phyloP scores from a whole-genome alignment of 2,329 filamentous ascomycete genomes.

The Exophiala phaeomuriformis region DNA sequence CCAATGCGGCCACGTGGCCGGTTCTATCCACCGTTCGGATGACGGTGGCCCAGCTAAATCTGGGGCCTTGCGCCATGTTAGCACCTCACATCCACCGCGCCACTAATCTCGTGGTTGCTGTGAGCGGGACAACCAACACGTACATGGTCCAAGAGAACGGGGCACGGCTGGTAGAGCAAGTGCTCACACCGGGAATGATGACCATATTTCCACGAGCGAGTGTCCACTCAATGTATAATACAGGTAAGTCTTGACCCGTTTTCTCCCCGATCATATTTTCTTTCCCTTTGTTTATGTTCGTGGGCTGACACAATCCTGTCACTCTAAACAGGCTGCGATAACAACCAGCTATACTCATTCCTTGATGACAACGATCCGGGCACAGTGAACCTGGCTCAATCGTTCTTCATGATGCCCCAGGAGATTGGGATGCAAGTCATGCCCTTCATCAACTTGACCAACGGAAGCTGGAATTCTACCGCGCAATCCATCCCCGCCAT shows the following conservation, averaged over 20 bases:
- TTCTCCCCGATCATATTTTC: neutral
- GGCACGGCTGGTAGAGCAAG: conserved; percentile 33
- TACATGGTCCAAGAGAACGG: conserved; percentile 46
- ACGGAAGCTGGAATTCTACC: conserved; percentile 30
- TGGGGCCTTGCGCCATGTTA: conserved; percentile 43
- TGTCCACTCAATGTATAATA: conserved; percentile 44
- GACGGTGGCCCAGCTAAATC: conserved; percentile 37
- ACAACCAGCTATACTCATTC: conserved; percentile 41
- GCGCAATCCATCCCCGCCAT: conserved; percentile 31
- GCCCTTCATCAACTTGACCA: conserved; percentile 29
- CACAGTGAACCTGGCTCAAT: conserved; percentile 40
- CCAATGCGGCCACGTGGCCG: conserved; percentile 40
- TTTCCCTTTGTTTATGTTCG: conserved; percentile 25
- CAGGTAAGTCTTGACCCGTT: conserved; percentile 26
- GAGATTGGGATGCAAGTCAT: conserved; percentile 39
- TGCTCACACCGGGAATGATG: conserved; percentile 37
- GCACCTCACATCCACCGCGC: conserved; percentile 42
- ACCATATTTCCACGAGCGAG: conserved; percentile 43
- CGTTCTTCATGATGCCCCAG: conserved; percentile 34
- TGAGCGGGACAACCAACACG: conserved; percentile 40
- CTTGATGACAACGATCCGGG: conserved; percentile 40
- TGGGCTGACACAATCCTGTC: neutral
- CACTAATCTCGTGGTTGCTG: conserved; percentile 39
- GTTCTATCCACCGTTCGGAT: conserved; percentile 37
- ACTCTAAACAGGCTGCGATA: conserved; percentile 31